A percentile compares a stretch with the other conserved stretches of the same genome.
Conservation (phyloP, 352 stramenopile species). For the Globisporangium irregulare region DNA sequence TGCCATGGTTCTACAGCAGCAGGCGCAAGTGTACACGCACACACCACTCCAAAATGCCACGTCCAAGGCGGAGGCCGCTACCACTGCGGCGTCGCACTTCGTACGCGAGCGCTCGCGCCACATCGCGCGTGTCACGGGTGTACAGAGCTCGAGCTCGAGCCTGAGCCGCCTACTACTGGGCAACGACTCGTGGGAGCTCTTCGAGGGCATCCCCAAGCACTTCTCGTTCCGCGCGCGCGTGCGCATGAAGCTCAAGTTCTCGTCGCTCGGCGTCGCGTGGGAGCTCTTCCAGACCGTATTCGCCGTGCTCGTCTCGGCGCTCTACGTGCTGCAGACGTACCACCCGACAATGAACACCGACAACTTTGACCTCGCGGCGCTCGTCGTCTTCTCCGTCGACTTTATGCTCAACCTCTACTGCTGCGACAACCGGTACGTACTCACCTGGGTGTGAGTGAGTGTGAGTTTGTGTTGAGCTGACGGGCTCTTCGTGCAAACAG, state of each 20-base stretch:
- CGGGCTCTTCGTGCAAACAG: conserved; percentile 3
- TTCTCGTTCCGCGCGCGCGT: conserved; percentile 46
- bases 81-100: not conserved
- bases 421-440: conserved; percentile 43
- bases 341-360: conserved; percentile 18
- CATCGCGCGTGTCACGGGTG: not conserved
- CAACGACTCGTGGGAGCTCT: conserved; percentile 33
- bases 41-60: not conserved
- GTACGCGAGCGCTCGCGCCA: not conserved
- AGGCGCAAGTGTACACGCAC: not conserved
- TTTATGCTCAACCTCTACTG: conserved; percentile 67
- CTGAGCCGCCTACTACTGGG: conserved; percentile 15
- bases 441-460: not conserved
- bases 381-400: conserved; percentile 50
- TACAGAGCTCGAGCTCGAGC: not conserved
- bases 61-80: not conserved
- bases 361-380: conserved; percentile 34
- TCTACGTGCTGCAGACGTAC: conserved; percentile 62
- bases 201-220: conserved; percentile 51
- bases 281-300: conserved; percentile 62
- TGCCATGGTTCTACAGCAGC: no score
- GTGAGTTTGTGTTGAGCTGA: not conserved
- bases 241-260: conserved; percentile 65
- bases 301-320: conserved; percentile 41
- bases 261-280: conserved; percentile 40